Base-by-base conservation (phyloP, 2,329 filamentous ascomycete genomes). In the Diatrype stigma region DNA sequence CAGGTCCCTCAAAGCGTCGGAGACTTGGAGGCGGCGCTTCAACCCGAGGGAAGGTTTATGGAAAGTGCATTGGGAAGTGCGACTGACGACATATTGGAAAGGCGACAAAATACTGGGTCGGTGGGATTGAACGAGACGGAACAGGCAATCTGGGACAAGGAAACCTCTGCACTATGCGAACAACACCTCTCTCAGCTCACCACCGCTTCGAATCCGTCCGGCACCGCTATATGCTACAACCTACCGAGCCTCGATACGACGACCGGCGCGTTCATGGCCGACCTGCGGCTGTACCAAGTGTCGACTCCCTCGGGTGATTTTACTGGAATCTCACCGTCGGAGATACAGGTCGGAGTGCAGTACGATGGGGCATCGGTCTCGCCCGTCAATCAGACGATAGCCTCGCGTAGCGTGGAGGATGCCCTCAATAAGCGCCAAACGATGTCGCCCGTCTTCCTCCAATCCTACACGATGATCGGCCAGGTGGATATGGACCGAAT, bases 201-300 rank as follows among this genome's bases (percentile, higher is more conserved):
- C 14, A 72, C 77, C 53, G 80, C 84, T 40, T 79, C 80, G 22
- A 93, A 92, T 58, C 87, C 87, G 5, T 86, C 87, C 10, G 90
- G 90, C 47, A 81, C 90, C 45, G 86, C 86, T 52, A 81, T 89
- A 45, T 95, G 90, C 78, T 94, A 93, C 73, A 95, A 94, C 66
- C 70, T 95, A 22, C 84, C 86, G 0, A 82, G 81, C 37, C 77
- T 90, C 51, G 80, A 93, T 70, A 82, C 80, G 59, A 68, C 69
- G 4, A 84, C 80, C 0, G 89, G 89, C 28, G 73, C 83, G 16
- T 94, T 94, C 65, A 81, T 88, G 68, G 88, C 89, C 28, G 89
- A 94, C 65, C 69, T 94, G 47, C 79, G 89, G 49, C 73, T 94
- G 53, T 94, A 84, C 71, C 84, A 86, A 67, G 71, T 92, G 45